Base-by-base conservation (phyloP, 2,329 filamentous ascomycete genomes). In the Cadophora sp. region DNA sequence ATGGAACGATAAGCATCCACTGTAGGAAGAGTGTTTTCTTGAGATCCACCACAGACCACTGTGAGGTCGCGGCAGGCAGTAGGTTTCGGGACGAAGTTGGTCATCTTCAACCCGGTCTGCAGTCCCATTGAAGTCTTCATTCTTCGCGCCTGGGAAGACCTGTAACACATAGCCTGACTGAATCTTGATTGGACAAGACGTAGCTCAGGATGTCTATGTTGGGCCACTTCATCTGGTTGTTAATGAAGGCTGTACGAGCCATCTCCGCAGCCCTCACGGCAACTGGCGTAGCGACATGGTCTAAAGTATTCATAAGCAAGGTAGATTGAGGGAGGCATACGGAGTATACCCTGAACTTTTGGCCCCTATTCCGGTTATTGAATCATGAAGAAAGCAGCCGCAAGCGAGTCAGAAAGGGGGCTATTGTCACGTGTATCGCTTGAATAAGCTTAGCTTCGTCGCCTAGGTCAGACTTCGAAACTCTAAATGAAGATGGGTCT, bases 341-440 rank as follows among this genome's bases (percentile, higher is more conserved):
- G n/a, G n/a, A n/a, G n/a, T n/a, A n/a, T n/a, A n/a, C n/a, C n/a
- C n/a, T n/a, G n/a, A n/a, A n/a, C n/a, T n/a, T n/a, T n/a, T n/a
- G n/a, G n/a, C n/a, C n/a, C n/a, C n/a, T n/a, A n/a, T 43, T 43
- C 14, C 14, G 40, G 12, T 43, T 43, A 5, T 16, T 19, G 14
- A 12, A 37, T 37, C 16, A 14, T 43, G 40, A 43, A 43, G 40
- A 43, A 16, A 16, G 40, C 16, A 3, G 14, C 12, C 5, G 40
- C 40, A 43, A 43, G 55, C 55, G 55, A 58, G 55, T 58, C 55
- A 40, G 53, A 3, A 58, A 58, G 24, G 19, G 31, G 55, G 31
- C 8, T 14, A 7, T 19, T 27, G 9, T 1, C 29, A 58, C 55
- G 29, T 58, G 55, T 14, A 1, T 37, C n/a, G 31, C 29, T 40